These are phyloP conservation scores for Eucalyptus regnans DNA, from an alignment of 345 rosid genomes.

Conservation along the genomic window DNA sequence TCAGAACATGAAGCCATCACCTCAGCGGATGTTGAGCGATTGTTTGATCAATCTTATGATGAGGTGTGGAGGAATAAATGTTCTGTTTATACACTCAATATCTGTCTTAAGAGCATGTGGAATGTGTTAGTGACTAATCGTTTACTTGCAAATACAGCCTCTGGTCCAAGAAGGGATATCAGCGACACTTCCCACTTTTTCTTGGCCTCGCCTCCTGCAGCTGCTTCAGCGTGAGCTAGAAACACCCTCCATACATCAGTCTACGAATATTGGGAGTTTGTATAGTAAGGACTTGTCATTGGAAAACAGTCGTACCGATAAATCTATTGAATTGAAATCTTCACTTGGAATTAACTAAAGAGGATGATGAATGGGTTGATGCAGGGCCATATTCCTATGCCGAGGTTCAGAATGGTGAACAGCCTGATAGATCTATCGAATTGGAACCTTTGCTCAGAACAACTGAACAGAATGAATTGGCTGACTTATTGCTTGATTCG, in stretches of 20 bases:
- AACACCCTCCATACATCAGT: no score
- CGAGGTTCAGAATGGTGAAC: no score
- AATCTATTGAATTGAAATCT: no score
- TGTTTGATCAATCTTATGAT: background rate
- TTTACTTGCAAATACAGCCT: background rate
- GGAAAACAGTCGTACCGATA: background rate
- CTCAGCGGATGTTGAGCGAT: no score
- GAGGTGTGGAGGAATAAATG: background rate
- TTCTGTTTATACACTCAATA: background rate
- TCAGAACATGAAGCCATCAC: background rate
- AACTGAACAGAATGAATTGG: no score
- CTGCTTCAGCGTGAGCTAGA: background rate
- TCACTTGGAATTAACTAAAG: no score
- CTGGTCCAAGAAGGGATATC: background rate
- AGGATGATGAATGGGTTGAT: background rate
- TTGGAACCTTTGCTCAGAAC: no score
- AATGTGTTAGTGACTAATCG: background rate
- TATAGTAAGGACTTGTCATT: background rate
- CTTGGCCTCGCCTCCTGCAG: background rate
- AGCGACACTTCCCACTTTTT: no score
- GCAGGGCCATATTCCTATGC: background rate
- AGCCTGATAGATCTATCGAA: no score
- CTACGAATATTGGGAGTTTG: no score
- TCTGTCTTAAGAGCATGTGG: background rate
- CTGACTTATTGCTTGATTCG: no score